These are phyloP conservation scores for Myxozyma sirexii DNA, from an alignment of 805 yeast genomes.

Conservation along the genomic window DNA sequence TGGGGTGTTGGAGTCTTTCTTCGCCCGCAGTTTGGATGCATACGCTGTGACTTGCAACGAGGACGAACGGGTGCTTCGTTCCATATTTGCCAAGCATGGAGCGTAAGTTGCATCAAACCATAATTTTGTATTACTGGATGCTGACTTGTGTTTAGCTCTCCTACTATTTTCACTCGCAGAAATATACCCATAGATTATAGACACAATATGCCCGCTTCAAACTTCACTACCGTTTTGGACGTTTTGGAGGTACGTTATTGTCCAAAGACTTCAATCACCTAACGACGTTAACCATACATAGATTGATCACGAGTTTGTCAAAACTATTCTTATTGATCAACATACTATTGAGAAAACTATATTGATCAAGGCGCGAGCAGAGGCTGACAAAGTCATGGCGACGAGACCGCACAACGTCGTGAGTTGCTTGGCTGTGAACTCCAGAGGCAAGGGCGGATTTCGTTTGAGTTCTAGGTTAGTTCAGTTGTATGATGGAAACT, in stretches of 20 bases:
- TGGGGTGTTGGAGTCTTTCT: conserved; percentile 58
- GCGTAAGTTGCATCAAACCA: conserved; percentile 42
- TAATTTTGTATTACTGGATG: not conserved
- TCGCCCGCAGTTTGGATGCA: conserved; percentile 56
- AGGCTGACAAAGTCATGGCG: conserved; percentile 53
- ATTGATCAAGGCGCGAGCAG: conserved; percentile 53
- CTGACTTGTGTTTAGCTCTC: conserved; percentile 28
- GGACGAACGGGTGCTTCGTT: conserved; percentile 51
- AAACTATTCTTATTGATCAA: conserved; percentile 66
- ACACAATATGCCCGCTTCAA: conserved; percentile 47
- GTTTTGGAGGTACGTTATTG: conserved; percentile 47
- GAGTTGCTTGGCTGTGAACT: conserved; percentile 49
- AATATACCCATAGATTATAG: conserved; percentile 61
- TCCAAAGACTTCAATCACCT: too few relatives aligned
- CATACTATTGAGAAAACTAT: conserved; percentile 58
- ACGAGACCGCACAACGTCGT: conserved; percentile 47
- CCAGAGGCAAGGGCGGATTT: conserved; percentile 50
- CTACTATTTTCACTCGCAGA: conserved; percentile 54
- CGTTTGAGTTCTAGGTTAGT: conserved; percentile 40
- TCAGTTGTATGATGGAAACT: not conserved
- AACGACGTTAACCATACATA: too few relatives aligned
- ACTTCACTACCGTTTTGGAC: conserved; percentile 59
- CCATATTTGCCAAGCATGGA: conserved; percentile 22
- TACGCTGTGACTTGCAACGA: conserved; percentile 67
- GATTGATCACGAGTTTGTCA: conserved; percentile 56